A percentile compares a stretch with the other conserved stretches of the same genome.
Evolutionary conservation across 2,329 filamentous ascomycete genomes (phyloP).

Genomic region (Corinectria fuckeliana): DNA sequence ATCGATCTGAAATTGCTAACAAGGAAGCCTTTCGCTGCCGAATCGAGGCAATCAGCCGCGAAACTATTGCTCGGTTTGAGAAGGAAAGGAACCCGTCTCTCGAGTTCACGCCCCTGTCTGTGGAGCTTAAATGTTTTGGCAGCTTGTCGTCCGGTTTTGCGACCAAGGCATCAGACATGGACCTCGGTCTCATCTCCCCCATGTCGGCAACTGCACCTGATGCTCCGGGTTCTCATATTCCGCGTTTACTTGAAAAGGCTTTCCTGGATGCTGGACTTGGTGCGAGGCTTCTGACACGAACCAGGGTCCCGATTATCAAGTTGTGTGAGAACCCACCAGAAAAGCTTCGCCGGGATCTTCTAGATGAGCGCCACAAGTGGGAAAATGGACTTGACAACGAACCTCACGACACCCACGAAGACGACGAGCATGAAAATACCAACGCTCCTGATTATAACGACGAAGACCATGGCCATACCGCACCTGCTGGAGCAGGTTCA

Average conservation of each 20-base stretch:
- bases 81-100: slow-evolving; percentile 43
- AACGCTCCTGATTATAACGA: slow-evolving; percentile 30
- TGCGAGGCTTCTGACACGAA: slow-evolving; percentile 77
- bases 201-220: slow-evolving; percentile 61
- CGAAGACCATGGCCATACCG: slow-evolving; percentile 29
- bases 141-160: slow-evolving; percentile 87
- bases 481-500: slow-evolving; percentile 7
- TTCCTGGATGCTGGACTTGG: slow-evolving; percentile 76
- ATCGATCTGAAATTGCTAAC: slow-evolving; percentile 64
- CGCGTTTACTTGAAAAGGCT: slow-evolving; percentile 76
- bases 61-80: slow-evolving; percentile 63
- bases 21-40: slow-evolving; percentile 74
- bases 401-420: slow-evolving; percentile 43
- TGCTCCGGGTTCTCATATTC: slow-evolving; percentile 66
- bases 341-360: slow-evolving; percentile 65
- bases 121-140: slow-evolving; percentile 80
- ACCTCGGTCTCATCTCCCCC: slow-evolving; percentile 77
- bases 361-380: slow-evolving; percentile 74
- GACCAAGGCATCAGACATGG: slow-evolving; percentile 88
- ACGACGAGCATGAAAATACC: slow-evolving; percentile 44
- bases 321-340: slow-evolving; percentile 75
- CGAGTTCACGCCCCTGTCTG: slow-evolving; percentile 59
- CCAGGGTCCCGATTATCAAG: slow-evolving; percentile 87
- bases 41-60: slow-evolving; percentile 70
- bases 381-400: slow-evolving; percentile 61